These are phyloP conservation scores for Ehretia macrophylla DNA, from an alignment of 257 asterid genomes.

Conservation along the genomic window DNA sequence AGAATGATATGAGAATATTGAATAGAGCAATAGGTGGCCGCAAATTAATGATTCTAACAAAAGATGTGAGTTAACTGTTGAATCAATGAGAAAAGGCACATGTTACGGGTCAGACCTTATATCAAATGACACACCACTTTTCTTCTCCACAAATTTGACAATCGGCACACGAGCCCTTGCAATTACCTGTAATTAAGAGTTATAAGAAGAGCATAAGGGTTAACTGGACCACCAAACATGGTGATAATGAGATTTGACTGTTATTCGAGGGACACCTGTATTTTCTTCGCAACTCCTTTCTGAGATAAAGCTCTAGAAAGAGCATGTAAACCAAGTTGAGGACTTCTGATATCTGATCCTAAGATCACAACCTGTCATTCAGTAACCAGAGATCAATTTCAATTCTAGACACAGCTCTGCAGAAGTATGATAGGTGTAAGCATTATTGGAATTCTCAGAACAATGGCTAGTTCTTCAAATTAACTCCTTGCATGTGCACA, in stretches of 20 bases:
- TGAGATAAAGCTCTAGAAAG: constrained; percentile 87
- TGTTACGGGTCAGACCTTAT: constrained; percentile 49
- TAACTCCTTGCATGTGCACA: too few species aligned
- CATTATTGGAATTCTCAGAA: too few species aligned
- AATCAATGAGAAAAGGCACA: background rate
- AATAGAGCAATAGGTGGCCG: too few species aligned
- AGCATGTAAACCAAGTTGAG: constrained; percentile 82
- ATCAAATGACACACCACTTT: constrained; percentile 78
- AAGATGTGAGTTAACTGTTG: background rate
- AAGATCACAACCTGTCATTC: constrained; percentile 75
- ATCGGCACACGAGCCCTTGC: constrained; percentile 97
- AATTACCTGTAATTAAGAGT: constrained; percentile 52
- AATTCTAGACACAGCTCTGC: background rate
- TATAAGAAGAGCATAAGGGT: constrained; percentile 6
- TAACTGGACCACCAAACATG: constrained; percentile 7
- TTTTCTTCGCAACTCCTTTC: constrained; percentile 81
- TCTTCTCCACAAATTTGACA: constrained; percentile 90
- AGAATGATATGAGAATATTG: too few species aligned
- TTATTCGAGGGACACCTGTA: constrained; percentile 51
- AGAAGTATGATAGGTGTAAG: too few species aligned
- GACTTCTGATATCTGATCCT: constrained; percentile 60
- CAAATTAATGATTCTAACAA: too few species aligned
- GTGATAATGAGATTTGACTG: constrained; percentile 15
- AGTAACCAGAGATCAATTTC: background rate
- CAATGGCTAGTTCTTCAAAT: too few species aligned